These are phyloP conservation scores for Leucocoprinus leucothites DNA, from an alignment of 768 basidiomycete genomes.

Conservation along the genomic window DNA sequence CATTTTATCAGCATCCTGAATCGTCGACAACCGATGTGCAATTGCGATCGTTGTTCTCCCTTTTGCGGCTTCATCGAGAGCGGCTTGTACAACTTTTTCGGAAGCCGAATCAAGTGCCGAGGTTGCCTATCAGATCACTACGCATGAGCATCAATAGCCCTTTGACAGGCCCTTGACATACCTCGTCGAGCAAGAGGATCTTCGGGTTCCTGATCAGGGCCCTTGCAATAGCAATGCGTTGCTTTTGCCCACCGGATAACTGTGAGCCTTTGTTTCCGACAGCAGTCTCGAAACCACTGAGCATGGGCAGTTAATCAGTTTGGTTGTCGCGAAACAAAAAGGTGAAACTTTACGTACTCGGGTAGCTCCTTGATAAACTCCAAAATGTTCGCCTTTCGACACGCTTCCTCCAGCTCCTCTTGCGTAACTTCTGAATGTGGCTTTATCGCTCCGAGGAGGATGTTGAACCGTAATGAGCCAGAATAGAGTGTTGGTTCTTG, in stretches of 20 bases:
- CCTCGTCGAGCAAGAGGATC: conserved; percentile 73
- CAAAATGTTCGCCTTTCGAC: conserved; percentile 76
- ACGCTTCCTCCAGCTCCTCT: conserved; percentile 74
- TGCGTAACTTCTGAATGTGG: conserved; percentile 70
- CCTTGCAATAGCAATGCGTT: conserved; percentile 71
- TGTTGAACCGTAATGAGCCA: conserved; percentile 79
- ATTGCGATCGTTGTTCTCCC: conserved; percentile 89
- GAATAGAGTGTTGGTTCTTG: conserved; percentile 83
- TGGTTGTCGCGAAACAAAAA: not conserved
- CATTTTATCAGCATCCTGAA: conserved; percentile 86
- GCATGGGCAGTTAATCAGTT: not conserved
- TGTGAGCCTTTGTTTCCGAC: conserved; percentile 82
- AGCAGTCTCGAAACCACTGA: conserved; percentile 73
- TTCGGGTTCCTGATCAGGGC: conserved; percentile 79
- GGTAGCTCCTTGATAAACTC: conserved; percentile 83
- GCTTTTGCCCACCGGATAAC: conserved; percentile 77
- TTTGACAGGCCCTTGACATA: not conserved
- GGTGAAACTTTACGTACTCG: conserved; percentile 37
- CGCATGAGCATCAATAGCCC: not conserved
- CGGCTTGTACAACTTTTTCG: conserved; percentile 86
- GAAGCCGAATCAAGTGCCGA: conserved; percentile 80
- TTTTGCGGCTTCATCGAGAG: conserved; percentile 81
- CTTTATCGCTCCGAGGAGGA: conserved; percentile 73
- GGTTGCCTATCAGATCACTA: conserved; percentile 43
- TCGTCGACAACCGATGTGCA: conserved; percentile 83